Evolutionary conservation across 177 flowering plant genomes (phyloP).

Genomic region (Vitis hybrid): DNA sequence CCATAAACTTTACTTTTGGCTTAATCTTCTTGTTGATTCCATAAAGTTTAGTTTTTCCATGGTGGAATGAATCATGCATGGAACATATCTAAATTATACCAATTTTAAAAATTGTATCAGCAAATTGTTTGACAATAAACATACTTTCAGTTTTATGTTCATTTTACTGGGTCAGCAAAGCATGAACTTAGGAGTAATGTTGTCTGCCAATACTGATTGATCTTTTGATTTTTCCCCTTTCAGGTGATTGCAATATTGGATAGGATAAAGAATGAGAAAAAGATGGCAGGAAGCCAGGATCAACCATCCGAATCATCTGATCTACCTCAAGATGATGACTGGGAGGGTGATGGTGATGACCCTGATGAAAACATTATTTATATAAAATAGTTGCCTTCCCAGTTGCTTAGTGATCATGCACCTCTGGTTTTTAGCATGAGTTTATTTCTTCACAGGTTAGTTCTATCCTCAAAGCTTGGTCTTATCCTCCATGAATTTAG

Average conservation of each 20-base stretch:
- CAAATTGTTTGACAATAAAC: too few relatives aligned
- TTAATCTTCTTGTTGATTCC: too few relatives aligned
- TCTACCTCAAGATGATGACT: slow-evolving; percentile 50
- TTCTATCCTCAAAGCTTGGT: too few relatives aligned
- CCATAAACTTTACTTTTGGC: too few relatives aligned
- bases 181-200: not conserved
- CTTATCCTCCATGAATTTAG: slow-evolving; percentile 3
- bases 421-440: not conserved
- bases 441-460: slow-evolving; percentile 26
- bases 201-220: not conserved
- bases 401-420: not conserved
- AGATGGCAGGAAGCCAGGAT: slow-evolving; percentile 15
- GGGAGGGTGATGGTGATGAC: slow-evolving; percentile 56
- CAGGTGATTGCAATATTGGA: slow-evolving; percentile 94
- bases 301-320: slow-evolving; percentile 33
- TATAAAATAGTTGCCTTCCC: slow-evolving; percentile 46
- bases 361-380: slow-evolving; percentile 80
- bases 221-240: slow-evolving; percentile 3
- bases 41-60: too few relatives aligned
- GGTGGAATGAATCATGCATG: too few relatives aligned
- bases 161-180: too few relatives aligned
- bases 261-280: slow-evolving; percentile 64
- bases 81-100: too few relatives aligned
- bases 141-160: too few relatives aligned
- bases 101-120: too few relatives aligned